Evolutionary conservation across 2,329 filamentous ascomycete genomes (phyloP), one percentile per base, ranked within the genome.

Genomic region (Ophiobolus disseminans): DNA sequence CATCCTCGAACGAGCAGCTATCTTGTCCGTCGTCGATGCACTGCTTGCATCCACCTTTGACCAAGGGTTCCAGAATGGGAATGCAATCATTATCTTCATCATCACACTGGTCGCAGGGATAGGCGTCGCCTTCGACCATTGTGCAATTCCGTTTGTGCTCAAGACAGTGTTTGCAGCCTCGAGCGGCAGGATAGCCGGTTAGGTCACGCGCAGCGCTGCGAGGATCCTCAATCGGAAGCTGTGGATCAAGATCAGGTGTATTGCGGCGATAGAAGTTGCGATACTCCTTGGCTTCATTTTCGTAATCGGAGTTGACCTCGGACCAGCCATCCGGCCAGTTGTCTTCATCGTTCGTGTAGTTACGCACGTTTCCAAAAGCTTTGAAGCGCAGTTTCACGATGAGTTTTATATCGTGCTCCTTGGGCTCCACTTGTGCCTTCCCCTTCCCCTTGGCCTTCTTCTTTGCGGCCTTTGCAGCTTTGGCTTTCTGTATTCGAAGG

Each of bases 111-210:
- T 48, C 6, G 50, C 55, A 73, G 22, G 54, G 64, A 42, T 59
- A 76, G 57, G 31, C 45, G 39, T 49, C 62, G n/a, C 56, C 68
- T 57, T 51, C 57, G 44, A 47, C 60, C 62, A 65, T 69, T 47
- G 46, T 65, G 48, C 59, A 75, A 3, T 14, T 23, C 17, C 26
- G 58, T 6, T 20, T 58, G 22, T 48, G 43, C 45, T 41, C 42
- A 11, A 65, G 62, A 45, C 75, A 78, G 3, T 51, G 41, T 19
- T 55, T 51, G 49, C 75, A 77, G 3, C 69, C 72, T 31, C 70
- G 63, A 9, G 66, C 62, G 4, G 36, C 60, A 5, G 73, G 71
- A 21, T 72, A 55, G 1, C 70, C 68, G 4, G 65, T 68, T 1
- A 73, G 40, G 26, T 71, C 69, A n/a, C 66, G 53, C 1, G 60